These are phyloP conservation scores for Neonectria faginata DNA, from an alignment of 2,329 filamentous ascomycete genomes.

Conservation along the genomic window DNA sequence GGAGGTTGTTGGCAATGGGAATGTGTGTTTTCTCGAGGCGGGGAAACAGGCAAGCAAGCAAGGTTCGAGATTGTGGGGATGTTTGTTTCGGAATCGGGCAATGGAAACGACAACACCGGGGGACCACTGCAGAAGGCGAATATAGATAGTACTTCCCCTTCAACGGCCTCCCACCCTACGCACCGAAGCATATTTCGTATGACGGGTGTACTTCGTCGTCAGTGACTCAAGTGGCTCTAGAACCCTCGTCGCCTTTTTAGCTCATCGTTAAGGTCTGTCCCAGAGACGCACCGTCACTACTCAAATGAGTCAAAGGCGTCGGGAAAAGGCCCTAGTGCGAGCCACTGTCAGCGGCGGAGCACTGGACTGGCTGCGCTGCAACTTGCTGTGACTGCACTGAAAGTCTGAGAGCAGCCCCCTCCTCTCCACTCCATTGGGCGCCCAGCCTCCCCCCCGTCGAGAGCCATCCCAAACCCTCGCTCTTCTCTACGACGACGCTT, in stretches of 20 bases:
- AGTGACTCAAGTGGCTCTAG: not conserved
- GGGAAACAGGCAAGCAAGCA: conserved; percentile 3
- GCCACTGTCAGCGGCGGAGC: conserved; percentile 17
- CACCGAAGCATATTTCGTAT: not conserved
- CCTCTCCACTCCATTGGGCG: conserved; percentile 19
- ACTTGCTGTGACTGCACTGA: not conserved
- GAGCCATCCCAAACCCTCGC: conserved; percentile 23
- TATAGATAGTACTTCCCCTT: not conserved
- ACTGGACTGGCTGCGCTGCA: not conserved
- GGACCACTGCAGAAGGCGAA: not conserved
- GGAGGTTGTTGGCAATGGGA: not conserved
- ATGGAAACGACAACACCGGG: not conserved
- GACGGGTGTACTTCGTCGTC: not conserved
- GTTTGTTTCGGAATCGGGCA: conserved; percentile 6
- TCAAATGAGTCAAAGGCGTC: conserved; percentile 7
- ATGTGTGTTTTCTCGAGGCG: conserved; percentile 11
- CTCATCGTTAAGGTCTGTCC: conserved; percentile 27
- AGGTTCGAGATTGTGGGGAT: conserved; percentile 9
- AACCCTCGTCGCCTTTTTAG: conserved; percentile 19
- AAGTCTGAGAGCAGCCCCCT: conserved; percentile 23
- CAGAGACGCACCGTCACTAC: conserved; percentile 17
- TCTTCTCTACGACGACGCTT: conserved; percentile 6
- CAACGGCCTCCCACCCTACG: not conserved
- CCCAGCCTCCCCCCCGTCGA: conserved; percentile 34
- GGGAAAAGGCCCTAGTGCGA: conserved; percentile 5